Conservation (phyloP, 306 rosid genomes). For the Corylus americana region DNA sequence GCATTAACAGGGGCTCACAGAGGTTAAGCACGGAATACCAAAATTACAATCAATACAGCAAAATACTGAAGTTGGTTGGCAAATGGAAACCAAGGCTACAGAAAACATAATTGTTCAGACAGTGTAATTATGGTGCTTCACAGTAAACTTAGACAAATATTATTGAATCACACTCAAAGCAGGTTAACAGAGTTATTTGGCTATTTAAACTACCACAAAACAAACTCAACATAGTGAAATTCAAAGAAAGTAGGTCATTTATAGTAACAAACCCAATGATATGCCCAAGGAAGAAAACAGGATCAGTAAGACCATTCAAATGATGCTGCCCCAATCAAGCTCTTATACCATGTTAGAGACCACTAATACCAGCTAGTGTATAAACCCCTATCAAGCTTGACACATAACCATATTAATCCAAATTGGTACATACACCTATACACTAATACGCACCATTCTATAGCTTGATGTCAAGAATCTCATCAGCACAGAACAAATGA, state of each 20-base stretch:
- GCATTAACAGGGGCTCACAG: not conserved
- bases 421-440: not conserved
- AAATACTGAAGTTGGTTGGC: not conserved
- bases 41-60: not conserved
- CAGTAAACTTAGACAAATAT: not conserved
- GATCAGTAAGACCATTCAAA: constrained; percentile 2
- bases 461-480: not conserved
- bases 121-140: not conserved
- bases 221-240: not conserved
- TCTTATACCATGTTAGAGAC: not conserved
- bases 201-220: not conserved
- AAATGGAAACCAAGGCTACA: not conserved
- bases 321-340: not conserved
- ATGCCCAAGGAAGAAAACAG: not conserved
- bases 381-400: not conserved
- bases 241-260: not conserved
- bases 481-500: not conserved
- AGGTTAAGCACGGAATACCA: not conserved
- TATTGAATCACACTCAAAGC: not conserved
- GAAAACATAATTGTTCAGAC: not conserved
- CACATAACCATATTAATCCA: not conserved
- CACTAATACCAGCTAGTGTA: not conserved
- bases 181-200: not conserved
- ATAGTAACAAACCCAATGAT: not conserved
- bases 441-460: not conserved